Evolutionary conservation across 495 filamentous ascomycete species (phyloP).

Genomic region (Hypoxylon intermedium): DNA sequence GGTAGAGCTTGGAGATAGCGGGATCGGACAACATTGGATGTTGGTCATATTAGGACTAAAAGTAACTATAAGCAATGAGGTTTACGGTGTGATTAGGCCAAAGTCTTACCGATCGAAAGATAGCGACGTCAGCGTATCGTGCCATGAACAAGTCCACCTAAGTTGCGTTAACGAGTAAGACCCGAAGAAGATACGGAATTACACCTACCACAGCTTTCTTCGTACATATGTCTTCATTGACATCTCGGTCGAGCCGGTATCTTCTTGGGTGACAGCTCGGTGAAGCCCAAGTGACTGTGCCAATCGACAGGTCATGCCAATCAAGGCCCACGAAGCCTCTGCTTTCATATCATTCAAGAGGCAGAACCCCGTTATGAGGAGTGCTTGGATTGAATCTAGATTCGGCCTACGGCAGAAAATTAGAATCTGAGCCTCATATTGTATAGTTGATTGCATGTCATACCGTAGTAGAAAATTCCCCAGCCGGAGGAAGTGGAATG

Average conservation of each 20-base stretch:
- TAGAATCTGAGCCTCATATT: conserved; percentile 2
- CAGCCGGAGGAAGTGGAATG: conserved; percentile 61
- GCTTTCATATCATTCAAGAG: conserved; percentile 67
- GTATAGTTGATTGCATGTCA: background rate
- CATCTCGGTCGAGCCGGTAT: conserved; percentile 41
- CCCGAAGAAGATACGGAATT: background rate
- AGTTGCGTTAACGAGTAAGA: conserved; percentile 8
- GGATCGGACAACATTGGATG: conserved; percentile 56
- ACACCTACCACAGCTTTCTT: conserved; percentile 53
- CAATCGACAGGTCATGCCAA: conserved; percentile 61
- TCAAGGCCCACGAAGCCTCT: conserved; percentile 64
- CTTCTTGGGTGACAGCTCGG: conserved; percentile 49
- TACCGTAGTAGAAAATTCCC: conserved; percentile 61
- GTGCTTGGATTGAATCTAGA: conserved; percentile 63
- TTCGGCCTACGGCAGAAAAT: conserved; percentile 51
- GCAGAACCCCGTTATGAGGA: conserved; percentile 62
- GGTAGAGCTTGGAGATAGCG: conserved; percentile 50
- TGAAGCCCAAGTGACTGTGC: conserved; percentile 64
- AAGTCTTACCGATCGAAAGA: conserved; percentile 60
- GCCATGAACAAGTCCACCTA: conserved; percentile 66
- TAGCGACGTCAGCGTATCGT: conserved; percentile 62
- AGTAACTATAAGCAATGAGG: conserved; percentile 8
- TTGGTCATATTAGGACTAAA: conserved; percentile 58
- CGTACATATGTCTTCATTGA: conserved; percentile 53
- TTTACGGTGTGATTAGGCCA: background rate